phyloP scores from a whole-genome alignment of 805 yeast genomes.

The Yamadazyma phyllophila region DNA sequence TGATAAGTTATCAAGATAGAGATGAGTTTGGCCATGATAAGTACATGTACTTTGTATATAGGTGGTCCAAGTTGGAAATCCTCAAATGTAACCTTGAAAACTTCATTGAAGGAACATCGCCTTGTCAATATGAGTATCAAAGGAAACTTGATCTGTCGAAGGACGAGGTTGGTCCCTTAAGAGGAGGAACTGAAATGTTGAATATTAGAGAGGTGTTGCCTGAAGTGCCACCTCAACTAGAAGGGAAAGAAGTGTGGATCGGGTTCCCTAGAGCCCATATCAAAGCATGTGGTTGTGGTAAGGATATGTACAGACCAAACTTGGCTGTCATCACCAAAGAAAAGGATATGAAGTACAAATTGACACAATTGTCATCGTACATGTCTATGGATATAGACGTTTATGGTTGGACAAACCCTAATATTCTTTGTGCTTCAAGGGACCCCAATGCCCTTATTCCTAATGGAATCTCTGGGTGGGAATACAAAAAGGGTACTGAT shows the following conservation, averaged over 20 bases:
- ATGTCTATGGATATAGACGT: constrained; percentile 29
- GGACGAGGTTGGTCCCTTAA: constrained; percentile 27
- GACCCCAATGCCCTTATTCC: constrained; percentile 34
- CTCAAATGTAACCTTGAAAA: constrained; percentile 16
- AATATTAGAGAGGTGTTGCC: constrained; percentile 19
- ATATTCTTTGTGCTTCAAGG: constrained; percentile 22
- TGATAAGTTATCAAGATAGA: constrained; percentile 25
- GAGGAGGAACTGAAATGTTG: constrained; percentile 38
- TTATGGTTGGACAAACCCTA: constrained; percentile 25
- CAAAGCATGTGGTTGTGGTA: constrained; percentile 38
- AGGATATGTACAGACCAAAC: constrained; percentile 40
- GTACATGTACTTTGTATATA: constrained; percentile 28
- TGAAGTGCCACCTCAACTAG: constrained; percentile 13
- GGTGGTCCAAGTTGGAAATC: constrained; percentile 24
- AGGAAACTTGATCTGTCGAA: constrained; percentile 10
- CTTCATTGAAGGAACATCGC: constrained; percentile 12
- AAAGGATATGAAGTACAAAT: constrained; percentile 18
- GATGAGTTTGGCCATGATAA: constrained; percentile 24
- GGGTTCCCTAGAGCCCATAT: constrained; percentile 43
- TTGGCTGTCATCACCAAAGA: constrained; percentile 26
- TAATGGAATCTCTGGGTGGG: constrained; percentile 34
- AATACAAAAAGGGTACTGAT: constrained; percentile 19
- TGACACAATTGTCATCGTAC: constrained; percentile 31
- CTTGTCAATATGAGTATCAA: constrained; percentile 13
- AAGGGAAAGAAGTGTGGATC: constrained; percentile 32